Evolutionary conservation across 148 eudicot genomes (phyloP).

Genomic region (Agrostemma githago): DNA sequence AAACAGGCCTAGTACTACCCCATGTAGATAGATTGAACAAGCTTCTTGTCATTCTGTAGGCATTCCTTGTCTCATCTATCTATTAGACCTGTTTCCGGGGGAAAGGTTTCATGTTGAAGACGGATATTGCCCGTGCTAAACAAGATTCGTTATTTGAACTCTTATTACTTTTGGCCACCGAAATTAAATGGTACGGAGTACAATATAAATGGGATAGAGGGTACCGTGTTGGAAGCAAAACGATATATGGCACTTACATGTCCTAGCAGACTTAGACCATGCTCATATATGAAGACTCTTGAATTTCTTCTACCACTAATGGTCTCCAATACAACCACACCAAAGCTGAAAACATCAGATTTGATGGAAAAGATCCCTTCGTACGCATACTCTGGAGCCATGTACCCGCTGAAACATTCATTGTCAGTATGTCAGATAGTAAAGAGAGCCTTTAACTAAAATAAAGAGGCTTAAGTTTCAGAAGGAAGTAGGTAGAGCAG

Average conservation of each 20-base stretch:
- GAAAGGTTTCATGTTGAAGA: too few relatives aligned
- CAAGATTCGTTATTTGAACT: too few relatives aligned
- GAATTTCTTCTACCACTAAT: conserved; percentile 28
- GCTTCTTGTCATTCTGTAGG: too few relatives aligned
- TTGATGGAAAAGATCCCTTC: conserved; percentile 28
- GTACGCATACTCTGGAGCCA: conserved; percentile 30
- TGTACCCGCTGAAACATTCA: conserved; percentile 22
- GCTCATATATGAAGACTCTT: conserved; percentile 19
- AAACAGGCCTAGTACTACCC: too few relatives aligned
- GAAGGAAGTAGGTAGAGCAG: not conserved
- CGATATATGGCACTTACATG: conserved; percentile 16
- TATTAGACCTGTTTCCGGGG: too few relatives aligned
- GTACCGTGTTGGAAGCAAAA: not conserved
- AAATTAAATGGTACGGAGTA: too few relatives aligned
- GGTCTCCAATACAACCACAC: conserved; percentile 26
- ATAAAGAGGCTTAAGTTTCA: not conserved
- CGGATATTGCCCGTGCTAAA: too few relatives aligned
- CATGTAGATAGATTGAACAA: too few relatives aligned
- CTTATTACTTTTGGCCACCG: not conserved
- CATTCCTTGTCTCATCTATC: too few relatives aligned
- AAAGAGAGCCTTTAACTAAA: not conserved
- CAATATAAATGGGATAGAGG: not conserved
- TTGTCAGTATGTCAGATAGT: not conserved
- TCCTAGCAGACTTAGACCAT: conserved; percentile 22
- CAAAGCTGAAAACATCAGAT: conserved; percentile 30